Evolutionary conservation across 495 filamentous ascomycete genomes (phyloP).

Genomic region (Trichoderma erinaceum): DNA sequence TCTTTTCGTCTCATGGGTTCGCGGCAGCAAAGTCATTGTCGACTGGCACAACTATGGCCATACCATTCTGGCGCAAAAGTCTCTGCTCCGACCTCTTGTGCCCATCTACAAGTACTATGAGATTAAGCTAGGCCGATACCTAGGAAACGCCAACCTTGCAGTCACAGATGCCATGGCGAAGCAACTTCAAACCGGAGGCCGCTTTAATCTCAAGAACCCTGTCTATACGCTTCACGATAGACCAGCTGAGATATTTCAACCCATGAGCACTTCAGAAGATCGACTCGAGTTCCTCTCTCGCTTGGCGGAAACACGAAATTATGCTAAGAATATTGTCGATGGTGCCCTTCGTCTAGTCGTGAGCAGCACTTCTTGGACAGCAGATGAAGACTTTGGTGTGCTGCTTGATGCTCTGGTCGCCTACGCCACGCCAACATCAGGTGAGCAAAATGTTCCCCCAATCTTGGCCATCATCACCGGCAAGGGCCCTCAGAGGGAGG

Average conservation of each 20-base stretch:
- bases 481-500: slow-evolving; percentile 75
- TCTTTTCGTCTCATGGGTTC: slow-evolving; percentile 63
- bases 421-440: slow-evolving; percentile 45
- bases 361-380: slow-evolving; percentile 92
- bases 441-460: slow-evolving; percentile 35
- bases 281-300: slow-evolving; percentile 54
- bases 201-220: slow-evolving; percentile 57
- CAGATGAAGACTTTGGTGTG: slow-evolving; percentile 89
- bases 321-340: slow-evolving; percentile 48
- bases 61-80: slow-evolving; percentile 72
- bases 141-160: slow-evolving; percentile 69
- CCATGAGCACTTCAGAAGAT: slow-evolving; percentile 44
- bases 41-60: slow-evolving; percentile 99
- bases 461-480: slow-evolving; percentile 84
- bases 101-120: slow-evolving; percentile 71
- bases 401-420: slow-evolving; percentile 75
- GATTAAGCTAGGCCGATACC: slow-evolving; percentile 52
- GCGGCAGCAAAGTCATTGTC: slow-evolving; percentile 76
- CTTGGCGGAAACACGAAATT: slow-evolving; percentile 52
- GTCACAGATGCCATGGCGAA: slow-evolving; percentile 84
- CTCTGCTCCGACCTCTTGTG: slow-evolving; percentile 65
- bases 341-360: slow-evolving; percentile 63
- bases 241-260: slow-evolving; percentile 74
- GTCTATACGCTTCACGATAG: slow-evolving; percentile 79
- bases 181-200: slow-evolving; percentile 51